Percentiles rank a stretch among this genome's conserved stretches.
These are phyloP conservation scores for Fusarium lateritium DNA, from an alignment of 2,329 filamentous ascomycete species.

Conservation along the genomic window DNA sequence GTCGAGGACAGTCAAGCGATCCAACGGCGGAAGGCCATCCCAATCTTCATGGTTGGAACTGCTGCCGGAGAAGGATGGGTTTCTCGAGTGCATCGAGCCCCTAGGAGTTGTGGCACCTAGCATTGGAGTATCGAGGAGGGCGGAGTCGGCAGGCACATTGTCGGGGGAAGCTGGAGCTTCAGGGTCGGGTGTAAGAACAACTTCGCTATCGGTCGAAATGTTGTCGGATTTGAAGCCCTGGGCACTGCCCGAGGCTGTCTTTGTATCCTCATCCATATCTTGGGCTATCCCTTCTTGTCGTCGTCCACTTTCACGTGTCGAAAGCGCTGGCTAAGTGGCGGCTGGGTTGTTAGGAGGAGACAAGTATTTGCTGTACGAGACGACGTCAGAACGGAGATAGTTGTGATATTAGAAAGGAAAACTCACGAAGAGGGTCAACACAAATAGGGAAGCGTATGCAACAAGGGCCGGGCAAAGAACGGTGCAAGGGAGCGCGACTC, in stretches of 20 bases:
- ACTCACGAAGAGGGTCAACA: slow-evolving; percentile 14
- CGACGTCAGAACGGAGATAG: not conserved
- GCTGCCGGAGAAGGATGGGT: slow-evolving; percentile 85
- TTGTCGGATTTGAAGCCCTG: slow-evolving; percentile 45
- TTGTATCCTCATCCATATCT: slow-evolving; percentile 50
- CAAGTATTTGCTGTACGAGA: not conserved
- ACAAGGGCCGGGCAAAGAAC: not conserved
- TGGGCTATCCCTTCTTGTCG: not conserved
- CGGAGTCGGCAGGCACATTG: slow-evolving; percentile 61
- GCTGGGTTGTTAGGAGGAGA: slow-evolving; percentile 1
- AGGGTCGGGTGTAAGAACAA: slow-evolving; percentile 59
- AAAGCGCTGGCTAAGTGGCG: not conserved
- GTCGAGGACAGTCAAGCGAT: slow-evolving; percentile 92
- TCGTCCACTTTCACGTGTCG: slow-evolving; percentile 14
- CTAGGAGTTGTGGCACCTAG: slow-evolving; percentile 62
- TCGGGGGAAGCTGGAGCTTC: slow-evolving; percentile 56
- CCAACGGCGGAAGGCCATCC: slow-evolving; percentile 88
- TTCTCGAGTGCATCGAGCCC: slow-evolving; percentile 77
- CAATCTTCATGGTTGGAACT: slow-evolving; percentile 91
- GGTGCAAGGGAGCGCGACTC: slow-evolving; percentile 21
- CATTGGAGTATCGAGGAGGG: slow-evolving; percentile 65
- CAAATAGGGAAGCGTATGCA: slow-evolving; percentile 1
- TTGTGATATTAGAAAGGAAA: not conserved
- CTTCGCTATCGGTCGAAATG: slow-evolving; percentile 55
- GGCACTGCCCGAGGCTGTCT: slow-evolving; percentile 28